These are phyloP conservation scores for Penicillium polonicum DNA, from an alignment of 2,329 filamentous ascomycete species.

Conservation along the genomic window DNA sequence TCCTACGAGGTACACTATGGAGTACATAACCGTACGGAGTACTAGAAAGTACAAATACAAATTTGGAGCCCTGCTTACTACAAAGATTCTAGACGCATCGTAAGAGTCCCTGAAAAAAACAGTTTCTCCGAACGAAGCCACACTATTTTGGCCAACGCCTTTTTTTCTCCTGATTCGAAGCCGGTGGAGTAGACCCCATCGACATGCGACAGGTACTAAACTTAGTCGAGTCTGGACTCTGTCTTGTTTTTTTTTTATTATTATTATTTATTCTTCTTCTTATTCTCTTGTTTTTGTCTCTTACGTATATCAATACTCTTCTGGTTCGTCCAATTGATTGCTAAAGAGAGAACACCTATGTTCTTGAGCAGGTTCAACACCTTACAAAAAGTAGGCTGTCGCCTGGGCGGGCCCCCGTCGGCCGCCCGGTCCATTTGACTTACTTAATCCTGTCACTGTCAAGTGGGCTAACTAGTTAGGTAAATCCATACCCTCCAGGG, in stretches of 20 bases:
- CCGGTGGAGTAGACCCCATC: constrained; percentile 6
- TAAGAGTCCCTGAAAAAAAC: not conserved
- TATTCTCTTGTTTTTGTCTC: not conserved
- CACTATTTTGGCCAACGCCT: not conserved
- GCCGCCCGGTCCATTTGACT: not conserved
- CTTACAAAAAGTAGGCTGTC: not conserved
- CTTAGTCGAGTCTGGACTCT: constrained; percentile 6
- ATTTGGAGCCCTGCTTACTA: not conserved
- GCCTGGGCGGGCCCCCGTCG: not conserved
- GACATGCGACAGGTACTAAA: constrained; percentile 11
- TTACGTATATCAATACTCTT: not conserved
- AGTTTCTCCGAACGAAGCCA: constrained; percentile 1
- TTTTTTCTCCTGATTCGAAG: constrained; percentile 1
- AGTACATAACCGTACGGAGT: not conserved
- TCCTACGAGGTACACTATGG: not conserved
- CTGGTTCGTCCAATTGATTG: not conserved
- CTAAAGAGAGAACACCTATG: not conserved
- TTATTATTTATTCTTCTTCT: not conserved
- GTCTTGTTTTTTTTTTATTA: not conserved
- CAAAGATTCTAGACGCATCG: not conserved
- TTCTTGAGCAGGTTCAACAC: not conserved
- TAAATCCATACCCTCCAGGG: not conserved
- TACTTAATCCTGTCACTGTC: not conserved
- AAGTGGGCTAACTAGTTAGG: too few species aligned
- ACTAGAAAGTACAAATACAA: not conserved